Evolutionary conservation across 305 asterid species (phyloP), one percentile per base, ranked within the genome.

Genomic region (Fraxinus velutina): DNA sequence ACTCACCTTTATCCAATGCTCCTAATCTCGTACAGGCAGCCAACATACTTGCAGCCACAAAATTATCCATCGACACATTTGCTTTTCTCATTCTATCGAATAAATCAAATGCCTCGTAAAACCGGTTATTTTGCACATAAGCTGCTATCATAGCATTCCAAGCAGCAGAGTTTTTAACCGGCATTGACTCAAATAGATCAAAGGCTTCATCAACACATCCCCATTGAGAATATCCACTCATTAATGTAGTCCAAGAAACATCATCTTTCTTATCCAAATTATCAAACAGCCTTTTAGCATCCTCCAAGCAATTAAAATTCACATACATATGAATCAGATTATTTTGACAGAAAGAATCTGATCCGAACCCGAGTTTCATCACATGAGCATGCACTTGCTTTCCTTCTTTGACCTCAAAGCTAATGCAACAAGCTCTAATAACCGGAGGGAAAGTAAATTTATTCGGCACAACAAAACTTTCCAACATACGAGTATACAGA

Each of bases 141-240:
- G 93, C 94, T 1, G 97, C 90, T 44, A 90, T 91, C 85, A 91
- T 91, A 34, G 98, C 93, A 62, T 94, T 95, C 98, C 98, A 95
- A 70, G 90, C 86, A 17, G 91, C 86, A 0, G 91, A 84, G 78
- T 82, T 88, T 81, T 86, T 90, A 42, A 82, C 83, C 1, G 88
- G 89, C 91, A 91, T 90, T 21, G 88, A 86, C 81, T 90, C 90
- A 5, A 95, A 93, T 80, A 90, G 85, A 6, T 15, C 78, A 73
- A 76, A 60, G 30, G 97, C 98, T 57, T 91, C 91, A 27, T 90
- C 91, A 24, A 92, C 82, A 64, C 75, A 74, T 4, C 95, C 98
- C 78, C 81, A 57, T 10, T 81, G 91, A 4, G 94, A 89, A 79
- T 83, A 93, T 1, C 98, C 97, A 79, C 91, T 90, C 71, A 93